Base-by-base conservation (phyloP, 2,329 filamentous ascomycete species). In the Dactylellina sp. region DNA sequence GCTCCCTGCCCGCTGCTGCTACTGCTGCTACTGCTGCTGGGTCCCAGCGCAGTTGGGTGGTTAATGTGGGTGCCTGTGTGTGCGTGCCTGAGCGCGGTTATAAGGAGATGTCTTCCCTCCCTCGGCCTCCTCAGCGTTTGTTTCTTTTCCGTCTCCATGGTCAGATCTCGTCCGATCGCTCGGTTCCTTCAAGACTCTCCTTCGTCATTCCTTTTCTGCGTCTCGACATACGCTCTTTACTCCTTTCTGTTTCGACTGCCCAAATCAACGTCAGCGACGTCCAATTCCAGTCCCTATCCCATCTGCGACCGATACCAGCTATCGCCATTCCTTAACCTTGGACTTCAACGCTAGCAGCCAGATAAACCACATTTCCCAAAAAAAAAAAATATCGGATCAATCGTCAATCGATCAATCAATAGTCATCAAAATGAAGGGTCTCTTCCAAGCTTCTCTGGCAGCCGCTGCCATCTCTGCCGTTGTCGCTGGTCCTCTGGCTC, bases 241-340 rank as follows among this genome's bases (percentile, higher is more conserved):
- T 74, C 70, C 61, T 66, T 74, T 65, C 55, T 35, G 44, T 47
- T 60, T 65, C 46, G 28, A 32, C 9, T 32, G n/a, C n/a, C n/a
- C n/a, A n/a, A n/a, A n/a, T n/a, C n/a, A 61, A 63, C 70, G 61
- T 74, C 70, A 66, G 61, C 40, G 70, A 72, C 68, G 68, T 72
- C 44, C 37, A 61, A 32, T n/a, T 32, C 35, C 57, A 61, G 49
- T 49, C 28, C 5, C 4, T 32, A 32, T 32, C 9, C 4, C 28
- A 5, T 32, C 50, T 50, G 50, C 59, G 50, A 64, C 61, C 66
- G 66, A 72, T 53, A 61, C 52, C 46, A 55, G 44, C 55, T 71
- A 71, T 57, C 24, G 57, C 39, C 60, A 65, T 65, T 70, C 56
- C 14, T 70, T 70, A 25, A 39, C 22, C 40, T n/a, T n/a, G n/a